Evolutionary conservation across 2,329 filamentous ascomycete genomes (phyloP).

Genomic region (Stachybotrys chartarum): DNA sequence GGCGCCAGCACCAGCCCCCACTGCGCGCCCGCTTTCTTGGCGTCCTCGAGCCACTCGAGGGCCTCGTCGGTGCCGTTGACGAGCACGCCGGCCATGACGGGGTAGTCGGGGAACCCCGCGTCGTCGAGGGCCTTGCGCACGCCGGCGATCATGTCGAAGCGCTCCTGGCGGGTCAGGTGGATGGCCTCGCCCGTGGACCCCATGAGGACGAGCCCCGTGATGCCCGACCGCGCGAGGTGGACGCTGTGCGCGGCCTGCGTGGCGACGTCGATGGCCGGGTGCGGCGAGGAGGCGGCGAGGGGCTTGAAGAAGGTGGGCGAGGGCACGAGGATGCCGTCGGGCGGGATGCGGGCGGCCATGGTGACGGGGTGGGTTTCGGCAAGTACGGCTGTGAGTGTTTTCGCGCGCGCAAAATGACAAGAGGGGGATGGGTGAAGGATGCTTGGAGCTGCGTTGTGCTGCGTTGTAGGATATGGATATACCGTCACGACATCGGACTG

Average conservation of each 20-base stretch:
- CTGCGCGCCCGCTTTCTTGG: slow-evolving; percentile 2
- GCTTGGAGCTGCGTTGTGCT: too few species aligned
- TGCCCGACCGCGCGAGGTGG: slow-evolving; percentile 51
- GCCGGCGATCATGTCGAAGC: slow-evolving; percentile 43
- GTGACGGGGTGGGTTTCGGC: background rate
- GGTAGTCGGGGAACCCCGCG: slow-evolving; percentile 49
- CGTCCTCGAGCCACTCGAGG: slow-evolving; percentile 2
- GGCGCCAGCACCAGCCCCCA: slow-evolving; percentile 53
- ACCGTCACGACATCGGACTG: too few species aligned
- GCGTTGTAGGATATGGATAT: too few species aligned
- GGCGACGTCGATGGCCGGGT: slow-evolving; percentile 46
- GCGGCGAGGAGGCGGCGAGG: slow-evolving; percentile 35
- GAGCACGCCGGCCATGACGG: slow-evolving; percentile 45
- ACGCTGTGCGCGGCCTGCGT: slow-evolving; percentile 52
- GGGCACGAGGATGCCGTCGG: slow-evolving; percentile 51
- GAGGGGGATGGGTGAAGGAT: too few species aligned
- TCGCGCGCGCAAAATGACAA: too few species aligned
- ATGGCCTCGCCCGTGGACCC: slow-evolving; percentile 59
- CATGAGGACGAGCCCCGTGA: slow-evolving; percentile 53
- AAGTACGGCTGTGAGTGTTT: too few species aligned
- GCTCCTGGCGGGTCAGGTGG: slow-evolving; percentile 49
- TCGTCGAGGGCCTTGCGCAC: slow-evolving; percentile 47
- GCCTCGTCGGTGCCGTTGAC: slow-evolving; percentile 42
- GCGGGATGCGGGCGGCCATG: slow-evolving; percentile 28
- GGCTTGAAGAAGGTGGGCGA: slow-evolving; percentile 57